Evolutionary conservation across 164 flowering plant genomes (phyloP).

Genomic region (Annona cherimola): DNA sequence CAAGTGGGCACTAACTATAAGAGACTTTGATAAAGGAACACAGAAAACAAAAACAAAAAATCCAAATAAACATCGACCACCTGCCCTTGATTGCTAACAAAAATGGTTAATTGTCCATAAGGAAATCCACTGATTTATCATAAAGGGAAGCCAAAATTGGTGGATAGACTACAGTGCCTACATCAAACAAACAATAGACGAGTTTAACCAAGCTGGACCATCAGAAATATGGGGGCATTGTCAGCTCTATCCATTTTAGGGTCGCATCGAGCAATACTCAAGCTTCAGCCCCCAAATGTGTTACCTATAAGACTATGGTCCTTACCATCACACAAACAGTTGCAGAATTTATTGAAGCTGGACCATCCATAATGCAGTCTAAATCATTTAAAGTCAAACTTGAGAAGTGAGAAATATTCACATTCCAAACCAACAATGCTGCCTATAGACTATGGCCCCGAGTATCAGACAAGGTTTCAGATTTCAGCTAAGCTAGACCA

Average conservation of each 20-base stretch:
- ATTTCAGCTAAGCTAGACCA: too few species aligned
- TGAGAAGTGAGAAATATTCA: too few species aligned
- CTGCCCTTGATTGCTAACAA: neutral
- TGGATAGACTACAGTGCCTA: too few species aligned
- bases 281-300: neutral
- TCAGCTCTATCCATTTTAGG: too few species aligned
- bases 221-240: too few species aligned
- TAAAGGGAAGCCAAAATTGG: neutral
- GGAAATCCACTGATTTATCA: neutral
- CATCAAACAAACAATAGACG: too few species aligned
- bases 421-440: too few species aligned
- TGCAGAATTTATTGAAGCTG: neutral
- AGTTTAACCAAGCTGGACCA: too few species aligned
- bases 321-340: neutral
- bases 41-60: neutral
- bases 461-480: too few species aligned
- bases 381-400: too few species aligned
- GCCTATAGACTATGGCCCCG: too few species aligned
- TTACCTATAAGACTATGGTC: neutral
- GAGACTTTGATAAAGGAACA: neutral
- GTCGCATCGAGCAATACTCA: too few species aligned
- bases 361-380: neutral
- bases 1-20: neutral
- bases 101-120: neutral
- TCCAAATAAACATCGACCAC: neutral